These are phyloP conservation scores for Penicillium sp. DNA, from an alignment of 2,329 filamentous ascomycete genomes.

Conservation along the genomic window DNA sequence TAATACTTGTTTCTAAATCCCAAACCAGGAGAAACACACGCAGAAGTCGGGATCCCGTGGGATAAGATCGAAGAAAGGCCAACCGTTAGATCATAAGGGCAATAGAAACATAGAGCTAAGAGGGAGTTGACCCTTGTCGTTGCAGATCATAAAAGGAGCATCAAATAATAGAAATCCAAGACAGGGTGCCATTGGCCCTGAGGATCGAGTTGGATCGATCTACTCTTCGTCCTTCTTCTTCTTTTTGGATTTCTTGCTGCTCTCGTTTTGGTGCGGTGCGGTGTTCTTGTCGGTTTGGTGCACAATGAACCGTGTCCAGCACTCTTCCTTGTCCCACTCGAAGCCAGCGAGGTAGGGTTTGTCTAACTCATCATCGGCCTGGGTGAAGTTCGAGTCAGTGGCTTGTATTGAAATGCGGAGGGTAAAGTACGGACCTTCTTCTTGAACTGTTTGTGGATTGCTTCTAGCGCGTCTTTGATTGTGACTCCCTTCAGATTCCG, in stretches of 20 bases:
- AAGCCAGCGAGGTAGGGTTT: conserved; percentile 87
- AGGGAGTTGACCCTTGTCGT: conserved; percentile 17
- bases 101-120: conserved; percentile 7
- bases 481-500: conserved; percentile 93
- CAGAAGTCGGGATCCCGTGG: conserved; percentile 8
- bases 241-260: conserved; percentile 66
- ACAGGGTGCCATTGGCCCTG: neutral
- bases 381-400: neutral
- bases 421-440: conserved; percentile 67
- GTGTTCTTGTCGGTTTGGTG: conserved; percentile 75
- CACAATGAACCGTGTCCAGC: conserved; percentile 83
- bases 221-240: conserved; percentile 43
- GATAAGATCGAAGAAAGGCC: neutral
- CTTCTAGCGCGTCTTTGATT: conserved; percentile 94
- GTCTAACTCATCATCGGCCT: conserved; percentile 91
- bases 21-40: conserved; percentile 16
- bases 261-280: conserved; percentile 36
- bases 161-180: neutral
- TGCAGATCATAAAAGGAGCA: neutral
- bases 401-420: neutral
- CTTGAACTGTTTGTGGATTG: conserved; percentile 94
- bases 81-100: neutral
- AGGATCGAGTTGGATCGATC: conserved; percentile 4
- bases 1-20: conserved; percentile 29
- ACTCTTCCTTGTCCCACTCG: conserved; percentile 94